These are phyloP conservation scores for Coelastrella sp. DNA, from an alignment of 139 green algal genomes.

Conservation along the genomic window DNA sequence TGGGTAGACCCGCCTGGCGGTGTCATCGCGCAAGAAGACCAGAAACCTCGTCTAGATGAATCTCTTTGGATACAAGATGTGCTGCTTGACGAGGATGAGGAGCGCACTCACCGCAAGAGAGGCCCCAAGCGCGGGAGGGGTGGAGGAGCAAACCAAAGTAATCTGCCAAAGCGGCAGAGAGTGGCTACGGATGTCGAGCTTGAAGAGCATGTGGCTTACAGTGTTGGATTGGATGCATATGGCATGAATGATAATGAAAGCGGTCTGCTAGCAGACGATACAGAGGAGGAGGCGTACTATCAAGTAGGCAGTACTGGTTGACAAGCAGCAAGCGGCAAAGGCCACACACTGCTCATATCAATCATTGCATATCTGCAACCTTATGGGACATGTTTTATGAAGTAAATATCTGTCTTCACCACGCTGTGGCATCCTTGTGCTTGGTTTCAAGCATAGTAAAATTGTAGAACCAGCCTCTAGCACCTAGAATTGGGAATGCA, in stretches of 20 bases:
- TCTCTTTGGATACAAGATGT: background rate
- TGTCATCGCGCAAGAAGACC: background rate
- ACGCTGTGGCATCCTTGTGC: background rate
- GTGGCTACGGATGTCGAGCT: background rate
- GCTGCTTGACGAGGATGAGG: background rate
- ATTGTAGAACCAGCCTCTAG: too few relatives aligned
- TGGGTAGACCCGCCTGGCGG: background rate
- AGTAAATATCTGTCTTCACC: background rate
- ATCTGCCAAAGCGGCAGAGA: slow-evolving; percentile 12
- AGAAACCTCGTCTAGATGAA: too few relatives aligned
- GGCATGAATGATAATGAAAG: slow-evolving; percentile 58
- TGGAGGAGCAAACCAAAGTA: too few relatives aligned
- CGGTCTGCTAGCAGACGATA: slow-evolving; percentile 58
- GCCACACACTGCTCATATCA: too few relatives aligned
- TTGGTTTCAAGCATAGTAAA: background rate
- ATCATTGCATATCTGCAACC: too few relatives aligned
- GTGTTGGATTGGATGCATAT: slow-evolving; percentile 51
- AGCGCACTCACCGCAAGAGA: slow-evolving; percentile 13
- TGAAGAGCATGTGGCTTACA: slow-evolving; percentile 31
- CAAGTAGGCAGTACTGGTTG: background rate
- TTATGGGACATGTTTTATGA: too few relatives aligned
- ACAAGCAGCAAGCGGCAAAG: too few relatives aligned
- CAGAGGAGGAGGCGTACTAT: slow-evolving; percentile 55
- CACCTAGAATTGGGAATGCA: too few relatives aligned
- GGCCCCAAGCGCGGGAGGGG: background rate